Base-by-base conservation (phyloP, 2,329 filamentous ascomycete species). In the Colletotrichum gloeosporioides region DNA sequence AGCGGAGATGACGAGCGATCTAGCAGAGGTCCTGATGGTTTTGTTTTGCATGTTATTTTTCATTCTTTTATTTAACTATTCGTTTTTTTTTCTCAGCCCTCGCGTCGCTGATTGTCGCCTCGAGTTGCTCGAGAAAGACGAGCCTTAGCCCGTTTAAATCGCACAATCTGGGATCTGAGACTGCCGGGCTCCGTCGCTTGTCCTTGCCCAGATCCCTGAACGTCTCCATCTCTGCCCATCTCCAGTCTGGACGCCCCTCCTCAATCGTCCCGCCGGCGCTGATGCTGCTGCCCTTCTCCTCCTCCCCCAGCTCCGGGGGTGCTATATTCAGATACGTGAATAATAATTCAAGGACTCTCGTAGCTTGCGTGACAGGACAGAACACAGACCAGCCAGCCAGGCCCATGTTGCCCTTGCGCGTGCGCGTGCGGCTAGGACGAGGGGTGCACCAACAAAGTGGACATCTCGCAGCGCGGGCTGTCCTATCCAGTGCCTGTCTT, bases 321-420 rank as follows among this genome's bases (percentile, higher is more conserved):
- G 59, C 70, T 69, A 73, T 76, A 76, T 73, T 69, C 70, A 73
- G 70, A 69, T 76, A 64, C 64, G 70, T 76, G 65, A 64, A 76
- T 71, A 76, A 65, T 69, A 59, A 59, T 53, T 27, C 55, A 29
- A 69, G 70, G 70, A 65, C 57, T 62, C 34, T 16, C n/a, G 49
- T 29, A 64, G 55, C 36, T n/a, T 64, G 36, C 57, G 27, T 32
- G 36, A 44, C 68, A 61, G 27, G 25, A 49, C 57, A 36, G 36
- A 49, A 22, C 44, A 49, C 44, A 49, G 44, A 49, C 44, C 44
- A 49, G 18, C 44, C 34, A 31, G 53, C 64, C 62, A 36, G 29
- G 29, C 57, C 73, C 44, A 64, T 39, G 64, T 64, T 62, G 70
- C 70, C 62, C 44, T 49, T 75, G 68, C 71, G 63, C 65, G 67